Evolutionary conservation across 768 basidiomycete species (phyloP), one percentile per base, ranked within the genome.

Genomic region (Neoboletus magnificus): DNA sequence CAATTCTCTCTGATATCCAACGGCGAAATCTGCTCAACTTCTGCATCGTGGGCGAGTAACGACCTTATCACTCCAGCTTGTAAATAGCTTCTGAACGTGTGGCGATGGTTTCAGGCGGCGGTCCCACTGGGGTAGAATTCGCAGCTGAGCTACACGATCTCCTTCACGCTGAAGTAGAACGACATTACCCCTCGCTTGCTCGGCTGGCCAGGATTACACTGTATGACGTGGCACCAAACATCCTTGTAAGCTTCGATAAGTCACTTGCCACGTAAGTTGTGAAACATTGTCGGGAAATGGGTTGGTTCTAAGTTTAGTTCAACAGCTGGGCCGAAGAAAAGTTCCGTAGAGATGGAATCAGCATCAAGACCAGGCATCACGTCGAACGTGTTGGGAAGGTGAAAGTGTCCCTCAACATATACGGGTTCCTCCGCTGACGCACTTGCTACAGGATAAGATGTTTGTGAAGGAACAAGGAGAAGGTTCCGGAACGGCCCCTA

Each of bases 141-240:
- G 80, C 89, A 0, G 90, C 91, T 10, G 91, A 93, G 67, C 67
- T 93, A 45, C 84, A 90, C 61, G 91, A 93, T 68, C 76, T 93
- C 1, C 73, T 92, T 32, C 82, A 84, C 55, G 75, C 80, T 5
- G 91, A 93, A 57, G 77, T 91, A 29, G 64, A 71, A 20, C 69
- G 69, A 23, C 79, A 86, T 62, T 90, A 85, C 66, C 86, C 89
- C 3, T 67, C 75, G 4, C 79, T 93, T 10, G 81, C 82, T 2
- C 78, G 77, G 43, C 65, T 90, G 48, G 81, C 83, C 13, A 82
- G 79, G 53, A 93, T 94, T 57, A 86, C 86, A 4, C 72, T 95
- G 15, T 91, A 91, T 65, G 93, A 94, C 63, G 88, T 91, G 11
- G 90, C 89, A 4, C 82, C 87, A 0, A 78, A 75, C 44, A 93